These are phyloP conservation scores for Neurospora sp. DNA, from an alignment of 495 filamentous ascomycete species.

Conservation along the genomic window DNA sequence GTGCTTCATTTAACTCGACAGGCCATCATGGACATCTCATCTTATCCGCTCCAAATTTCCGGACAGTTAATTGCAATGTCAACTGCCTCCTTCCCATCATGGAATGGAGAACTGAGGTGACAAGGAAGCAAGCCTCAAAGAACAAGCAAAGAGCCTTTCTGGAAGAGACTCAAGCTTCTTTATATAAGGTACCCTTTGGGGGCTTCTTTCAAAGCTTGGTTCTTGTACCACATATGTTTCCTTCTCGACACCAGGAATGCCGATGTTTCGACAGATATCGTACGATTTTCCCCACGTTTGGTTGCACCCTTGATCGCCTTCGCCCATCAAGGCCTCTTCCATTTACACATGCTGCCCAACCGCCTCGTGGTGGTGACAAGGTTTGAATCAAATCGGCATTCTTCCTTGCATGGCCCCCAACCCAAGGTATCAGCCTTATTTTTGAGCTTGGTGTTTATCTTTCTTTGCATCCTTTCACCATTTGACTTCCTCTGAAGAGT, in stretches of 20 bases:
- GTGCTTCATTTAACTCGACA: neutral
- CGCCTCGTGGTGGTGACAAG: neutral
- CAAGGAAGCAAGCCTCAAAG: neutral
- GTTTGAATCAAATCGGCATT: neutral
- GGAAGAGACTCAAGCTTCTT: neutral
- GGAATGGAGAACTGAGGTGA: neutral
- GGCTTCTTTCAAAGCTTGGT: neutral
- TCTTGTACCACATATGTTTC: neutral
- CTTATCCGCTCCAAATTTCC: neutral
- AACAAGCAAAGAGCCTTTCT: neutral
- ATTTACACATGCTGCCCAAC: neutral
- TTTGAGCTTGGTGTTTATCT: neutral
- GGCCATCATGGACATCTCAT: neutral
- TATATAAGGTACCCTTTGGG: neutral
- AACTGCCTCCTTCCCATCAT: neutral
- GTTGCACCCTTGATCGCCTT: constrained; percentile 18
- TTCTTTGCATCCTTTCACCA: no score
- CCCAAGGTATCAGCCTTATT: neutral
- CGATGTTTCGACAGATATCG: constrained; percentile 6
- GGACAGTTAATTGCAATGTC: neutral
- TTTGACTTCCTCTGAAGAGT: neutral
- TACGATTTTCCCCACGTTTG: constrained; percentile 19
- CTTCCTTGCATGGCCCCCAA: neutral
- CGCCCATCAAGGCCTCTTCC: neutral
- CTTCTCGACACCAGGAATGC: neutral